Evolutionary conservation across 495 filamentous ascomycete species (phyloP), one percentile per base, ranked within the genome.

Genomic region (Aspergillus biplanus): DNA sequence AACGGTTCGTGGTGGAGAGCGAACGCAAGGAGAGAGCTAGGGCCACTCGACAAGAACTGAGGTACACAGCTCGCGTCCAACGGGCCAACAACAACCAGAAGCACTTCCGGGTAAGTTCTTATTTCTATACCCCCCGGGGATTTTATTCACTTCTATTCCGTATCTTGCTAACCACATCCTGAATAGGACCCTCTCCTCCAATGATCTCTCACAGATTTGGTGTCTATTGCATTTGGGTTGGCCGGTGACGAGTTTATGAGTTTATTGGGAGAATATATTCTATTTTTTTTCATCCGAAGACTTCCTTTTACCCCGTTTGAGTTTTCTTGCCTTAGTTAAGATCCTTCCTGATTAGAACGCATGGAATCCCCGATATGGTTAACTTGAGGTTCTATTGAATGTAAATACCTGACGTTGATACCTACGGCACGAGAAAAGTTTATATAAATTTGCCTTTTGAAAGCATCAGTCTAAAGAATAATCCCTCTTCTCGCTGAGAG

Each of bases 81-180:
- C 85, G 82, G 76, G 77, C 79, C 62, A 77, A 72, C 57, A 93
- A 93, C 72, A 80, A 73, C 73, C 90, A 93, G 72, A 92, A 92
- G 74, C 90, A 93, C 74, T 93, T 84, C 83, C 76, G 90, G 67
- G 87, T 87, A 76, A 77, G 84, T 73, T 60, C 47, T 4, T 44
- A 13, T 4, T 44, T 27, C 21, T 27, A 27, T 27, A 27, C 21
- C 1, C 21, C 21, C 21, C 2, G 21, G 21, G 21, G 21, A 27
- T 27, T 27, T 12, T 31, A 58, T 46, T 31, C 7, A 54, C 52
- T 15, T 47, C 32, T 34, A 31, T 62, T 18, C 11, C 18, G 15
- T 2, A 58, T 27, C 0, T 33, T 18, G 35, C 73, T 77, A 70
- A 77, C 27, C 46, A 18, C 3, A 48, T 57, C 33, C 27, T 49